A percentile compares a stretch with the other conserved stretches of the same genome.
Conservation (phyloP, 768 basidiomycete genomes). For the Russula compacta region DNA sequence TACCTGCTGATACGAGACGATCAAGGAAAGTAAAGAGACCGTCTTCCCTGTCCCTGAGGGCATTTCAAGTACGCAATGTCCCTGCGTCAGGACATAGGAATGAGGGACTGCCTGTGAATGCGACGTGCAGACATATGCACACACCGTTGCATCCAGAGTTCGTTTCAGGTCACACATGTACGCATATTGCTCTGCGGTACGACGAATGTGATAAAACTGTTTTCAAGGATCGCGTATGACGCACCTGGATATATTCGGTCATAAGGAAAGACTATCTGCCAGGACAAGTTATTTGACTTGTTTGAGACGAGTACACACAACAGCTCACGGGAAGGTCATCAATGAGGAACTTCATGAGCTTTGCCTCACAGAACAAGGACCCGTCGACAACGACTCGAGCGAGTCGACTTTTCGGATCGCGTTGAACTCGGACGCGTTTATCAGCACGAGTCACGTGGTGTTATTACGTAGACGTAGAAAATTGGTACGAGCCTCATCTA, state of each 20-base stretch:
- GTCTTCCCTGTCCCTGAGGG: conserved; percentile 99
- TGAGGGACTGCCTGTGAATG: not conserved
- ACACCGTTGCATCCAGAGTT: conserved; percentile 87
- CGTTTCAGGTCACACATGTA: conserved; percentile 99
- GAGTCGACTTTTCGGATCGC: not conserved
- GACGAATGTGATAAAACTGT: conserved; percentile 3
- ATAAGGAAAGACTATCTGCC: conserved; percentile 82
- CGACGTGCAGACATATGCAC: conserved; percentile 16
- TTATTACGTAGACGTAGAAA: not conserved
- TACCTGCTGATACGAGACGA: conserved; percentile 97
- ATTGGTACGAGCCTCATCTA: too few relatives aligned
- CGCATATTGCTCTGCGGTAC: conserved; percentile 80
- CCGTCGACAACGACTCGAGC: not conserved
- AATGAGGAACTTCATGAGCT: conserved; percentile 30
- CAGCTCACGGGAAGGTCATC: conserved; percentile 37
- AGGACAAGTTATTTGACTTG: conserved; percentile 1
- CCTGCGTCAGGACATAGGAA: conserved; percentile 38
- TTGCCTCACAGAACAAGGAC: not conserved
- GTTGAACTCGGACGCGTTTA: not conserved
- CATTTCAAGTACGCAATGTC: conserved; percentile 99
- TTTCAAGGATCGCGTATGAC: conserved; percentile 20
- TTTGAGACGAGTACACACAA: not conserved
- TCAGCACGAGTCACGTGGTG: conserved; percentile 4
- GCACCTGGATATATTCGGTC: conserved; percentile 92
- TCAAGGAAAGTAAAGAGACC: conserved; percentile 87